phyloP scores from a whole-genome alignment of 768 basidiomycete species.

The Tylopilus sp. region DNA sequence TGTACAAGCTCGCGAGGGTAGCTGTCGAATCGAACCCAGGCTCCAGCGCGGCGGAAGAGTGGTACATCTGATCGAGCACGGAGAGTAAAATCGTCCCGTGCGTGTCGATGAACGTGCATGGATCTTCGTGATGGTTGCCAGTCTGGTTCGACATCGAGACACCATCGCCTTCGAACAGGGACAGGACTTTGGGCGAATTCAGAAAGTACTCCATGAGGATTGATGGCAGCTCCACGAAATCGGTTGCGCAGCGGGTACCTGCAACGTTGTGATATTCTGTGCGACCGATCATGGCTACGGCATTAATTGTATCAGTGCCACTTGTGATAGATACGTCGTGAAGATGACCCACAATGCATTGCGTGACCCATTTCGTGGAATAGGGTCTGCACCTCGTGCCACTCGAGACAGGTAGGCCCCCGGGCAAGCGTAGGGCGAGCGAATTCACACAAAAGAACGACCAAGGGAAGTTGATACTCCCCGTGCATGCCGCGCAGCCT shows the following conservation, averaged over 20 bases:
- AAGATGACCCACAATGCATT: conserved; percentile 85
- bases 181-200: conserved; percentile 76
- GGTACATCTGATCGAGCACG: conserved; percentile 84
- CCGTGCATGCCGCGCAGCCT: conserved; percentile 60
- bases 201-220: conserved; percentile 99
- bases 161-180: conserved; percentile 64
- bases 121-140: conserved; percentile 70
- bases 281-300: conserved; percentile 90
- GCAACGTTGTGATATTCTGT: conserved; percentile 98
- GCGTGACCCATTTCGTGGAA: conserved; percentile 99
- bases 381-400: conserved; percentile 91
- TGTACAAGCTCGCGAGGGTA: conserved; percentile 57
- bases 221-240: conserved; percentile 97
- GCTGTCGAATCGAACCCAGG: conserved; percentile 70
- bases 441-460: conserved; percentile 90
- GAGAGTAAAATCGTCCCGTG: conserved; percentile 90
- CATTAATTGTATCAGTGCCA: conserved; percentile 6
- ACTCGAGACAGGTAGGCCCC: conserved; percentile 74
- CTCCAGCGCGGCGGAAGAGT: conserved; percentile 60
- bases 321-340: background rate
- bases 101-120: conserved; percentile 82
- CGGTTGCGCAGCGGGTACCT: conserved; percentile 96
- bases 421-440: conserved; percentile 53
- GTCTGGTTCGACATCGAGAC: conserved; percentile 43
- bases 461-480: conserved; percentile 83